phyloP scores from a whole-genome alignment of 495 filamentous ascomycete genomes.

The Hyaloscypha bicolor region DNA sequence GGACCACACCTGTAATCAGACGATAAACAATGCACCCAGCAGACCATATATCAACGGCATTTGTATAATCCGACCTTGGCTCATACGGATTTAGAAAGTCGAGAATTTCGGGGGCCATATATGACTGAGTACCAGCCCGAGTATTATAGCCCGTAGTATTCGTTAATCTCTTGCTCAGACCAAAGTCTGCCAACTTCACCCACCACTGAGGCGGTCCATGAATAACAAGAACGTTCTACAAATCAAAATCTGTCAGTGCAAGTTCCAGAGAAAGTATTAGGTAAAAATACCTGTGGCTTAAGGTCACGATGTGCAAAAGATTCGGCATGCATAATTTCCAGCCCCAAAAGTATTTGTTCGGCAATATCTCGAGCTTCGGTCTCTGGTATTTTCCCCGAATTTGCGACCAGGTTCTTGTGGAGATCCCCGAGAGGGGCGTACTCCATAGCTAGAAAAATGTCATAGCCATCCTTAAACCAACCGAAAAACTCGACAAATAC shows the following conservation, averaged over 20 bases:
- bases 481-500: constrained; percentile 21
- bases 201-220: constrained; percentile 12
- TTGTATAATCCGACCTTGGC: not conserved
- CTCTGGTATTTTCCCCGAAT: constrained; percentile 21
- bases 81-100: not conserved
- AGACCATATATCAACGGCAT: constrained; percentile 25
- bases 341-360: constrained; percentile 14
- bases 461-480: constrained; percentile 24
- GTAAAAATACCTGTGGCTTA: constrained; percentile 16
- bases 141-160: constrained; percentile 6
- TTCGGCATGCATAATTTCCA: constrained; percentile 36
- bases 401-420: not conserved
- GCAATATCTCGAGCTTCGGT: constrained; percentile 6
- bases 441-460: constrained; percentile 36
- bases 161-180: constrained; percentile 17
- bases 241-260: too few species aligned
- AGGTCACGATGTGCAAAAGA: constrained; percentile 36
- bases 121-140: constrained; percentile 5
- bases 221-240: constrained; percentile 5
- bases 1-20: constrained; percentile 9
- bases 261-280: too few species aligned
- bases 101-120: constrained; percentile 22
- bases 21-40: constrained; percentile 19
- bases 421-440: constrained; percentile 35
- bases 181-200: constrained; percentile 21